These are phyloP conservation scores for Bolboschoenoplectus hybrid DNA, from an alignment of 202 grass and related monocot species.

Conservation along the genomic window DNA sequence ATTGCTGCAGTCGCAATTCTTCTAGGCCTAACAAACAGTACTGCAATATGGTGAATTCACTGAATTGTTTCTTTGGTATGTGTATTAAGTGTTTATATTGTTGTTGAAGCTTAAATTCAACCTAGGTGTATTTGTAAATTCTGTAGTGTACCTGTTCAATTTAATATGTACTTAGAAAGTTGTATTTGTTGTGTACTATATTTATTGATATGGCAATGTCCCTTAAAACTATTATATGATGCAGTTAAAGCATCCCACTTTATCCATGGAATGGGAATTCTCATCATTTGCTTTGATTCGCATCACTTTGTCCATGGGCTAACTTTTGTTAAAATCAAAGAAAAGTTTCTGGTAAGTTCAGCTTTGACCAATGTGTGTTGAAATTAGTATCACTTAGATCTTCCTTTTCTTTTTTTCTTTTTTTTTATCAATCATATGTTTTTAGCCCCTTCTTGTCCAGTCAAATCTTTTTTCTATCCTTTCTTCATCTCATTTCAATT, in stretches of 20 bases:
- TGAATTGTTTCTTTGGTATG: conserved; percentile 7
- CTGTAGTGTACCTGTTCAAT: conserved; percentile 1
- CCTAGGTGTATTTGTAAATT: conserved; percentile 23
- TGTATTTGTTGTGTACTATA: neutral
- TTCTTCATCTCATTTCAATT: neutral
- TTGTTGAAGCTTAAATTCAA: conserved; percentile 17
- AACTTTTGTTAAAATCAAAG: too few species aligned
- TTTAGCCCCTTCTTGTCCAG: neutral
- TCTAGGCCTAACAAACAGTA: conserved; percentile 27
- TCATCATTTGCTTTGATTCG: neutral
- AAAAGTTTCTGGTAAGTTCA: neutral
- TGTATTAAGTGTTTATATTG: neutral
- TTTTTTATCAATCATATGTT: neutral
- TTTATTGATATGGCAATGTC: conserved; percentile 9
- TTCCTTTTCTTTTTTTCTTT: neutral
- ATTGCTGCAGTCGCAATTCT: conserved; percentile 39
- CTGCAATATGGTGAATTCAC: neutral
- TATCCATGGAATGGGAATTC: conserved; percentile 6
- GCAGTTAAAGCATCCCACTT: neutral
- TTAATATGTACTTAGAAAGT: neutral
- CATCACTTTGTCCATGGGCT: too few species aligned
- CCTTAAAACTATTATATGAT: neutral
- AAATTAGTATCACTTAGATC: neutral
- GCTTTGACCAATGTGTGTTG: neutral
- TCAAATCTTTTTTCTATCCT: neutral